Evolutionary conservation across 1,139 yeast species (phyloP).

Genomic region (Trichomonascaceae sp.): DNA sequence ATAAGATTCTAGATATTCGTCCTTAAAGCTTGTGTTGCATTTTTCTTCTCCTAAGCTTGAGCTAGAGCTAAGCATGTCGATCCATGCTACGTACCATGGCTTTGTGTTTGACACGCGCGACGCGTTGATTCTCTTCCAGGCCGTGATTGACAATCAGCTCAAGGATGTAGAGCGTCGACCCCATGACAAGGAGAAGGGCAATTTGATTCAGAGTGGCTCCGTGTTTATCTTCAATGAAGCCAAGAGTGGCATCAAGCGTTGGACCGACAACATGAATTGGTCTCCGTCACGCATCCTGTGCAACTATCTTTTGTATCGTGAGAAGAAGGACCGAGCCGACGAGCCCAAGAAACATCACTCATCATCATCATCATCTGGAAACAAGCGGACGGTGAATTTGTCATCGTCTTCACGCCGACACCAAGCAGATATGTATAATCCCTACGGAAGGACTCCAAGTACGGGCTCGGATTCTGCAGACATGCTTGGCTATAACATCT

Average conservation of each 20-base stretch:
- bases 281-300: constrained; percentile 81
- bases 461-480: neutral
- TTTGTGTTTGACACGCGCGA: constrained; percentile 74
- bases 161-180: constrained; percentile 53
- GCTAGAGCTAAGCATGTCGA: constrained; percentile 11
- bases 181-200: constrained; percentile 51
- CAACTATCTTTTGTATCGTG: constrained; percentile 69
- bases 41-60: no score
- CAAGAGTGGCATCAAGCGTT: constrained; percentile 69
- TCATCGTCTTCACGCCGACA: neutral
- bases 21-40: no score
- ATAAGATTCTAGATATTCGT: no score
- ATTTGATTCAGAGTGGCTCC: constrained; percentile 60
- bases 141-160: constrained; percentile 48
- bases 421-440: neutral
- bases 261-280: constrained; percentile 95
- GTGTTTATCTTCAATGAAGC: constrained; percentile 80
- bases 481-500: neutral
- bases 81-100: constrained; percentile 57
- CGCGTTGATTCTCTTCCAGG: constrained; percentile 69
- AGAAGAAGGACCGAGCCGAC: constrained; percentile 36
- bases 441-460: neutral
- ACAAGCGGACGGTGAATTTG: neutral
- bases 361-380: constrained; percentile 3
- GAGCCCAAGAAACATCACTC: constrained; percentile 10